Percentiles rank a stretch among this genome's conserved stretches.
phyloP scores from a whole-genome alignment of 352 stramenopile species.

The Peronosclerospora sorghi region DNA sequence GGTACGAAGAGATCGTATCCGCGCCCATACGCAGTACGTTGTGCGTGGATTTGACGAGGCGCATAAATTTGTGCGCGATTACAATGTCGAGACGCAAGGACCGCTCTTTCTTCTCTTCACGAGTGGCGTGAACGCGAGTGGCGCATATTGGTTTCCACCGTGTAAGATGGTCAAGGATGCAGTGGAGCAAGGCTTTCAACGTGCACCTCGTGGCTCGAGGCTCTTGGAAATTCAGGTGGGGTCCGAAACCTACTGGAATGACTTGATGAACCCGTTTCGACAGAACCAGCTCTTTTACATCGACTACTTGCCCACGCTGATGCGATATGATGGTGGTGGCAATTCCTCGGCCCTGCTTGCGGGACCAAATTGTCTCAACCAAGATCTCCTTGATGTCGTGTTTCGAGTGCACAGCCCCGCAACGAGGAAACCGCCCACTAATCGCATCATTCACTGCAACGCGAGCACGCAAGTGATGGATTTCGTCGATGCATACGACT shows the following conservation, averaged over 20 bases:
- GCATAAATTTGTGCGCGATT: conserved; percentile 70
- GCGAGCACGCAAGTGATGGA: conserved; percentile 30
- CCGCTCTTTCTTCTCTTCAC: conserved; percentile 71
- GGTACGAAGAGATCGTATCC: conserved; percentile 26
- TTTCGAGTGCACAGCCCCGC: conserved; percentile 43
- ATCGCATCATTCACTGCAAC: conserved; percentile 40
- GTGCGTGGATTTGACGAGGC: conserved; percentile 57
- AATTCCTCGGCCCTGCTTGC: conserved; percentile 61
- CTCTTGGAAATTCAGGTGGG: conserved; percentile 67
- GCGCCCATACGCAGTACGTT: conserved; percentile 47
- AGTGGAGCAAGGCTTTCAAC: conserved; percentile 46
- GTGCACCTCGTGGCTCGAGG: conserved; percentile 43
- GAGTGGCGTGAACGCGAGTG: conserved; percentile 54
- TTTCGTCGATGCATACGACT: conserved; percentile 49
- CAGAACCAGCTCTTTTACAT: conserved; percentile 81
- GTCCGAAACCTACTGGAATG: conserved; percentile 42
- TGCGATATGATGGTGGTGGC: conserved; percentile 65
- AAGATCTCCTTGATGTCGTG: conserved; percentile 53
- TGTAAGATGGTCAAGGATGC: conserved; percentile 49
- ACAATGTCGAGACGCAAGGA: conserved; percentile 45
- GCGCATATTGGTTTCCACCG: conserved; percentile 70
- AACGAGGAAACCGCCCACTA: conserved; percentile 25
- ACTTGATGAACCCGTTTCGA: conserved; percentile 62
- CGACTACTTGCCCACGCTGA: conserved; percentile 62
- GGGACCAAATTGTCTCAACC: conserved; percentile 54